These are phyloP conservation scores for Aspergillus homomorphus DNA, from an alignment of 495 filamentous ascomycete species.

Conservation along the genomic window DNA sequence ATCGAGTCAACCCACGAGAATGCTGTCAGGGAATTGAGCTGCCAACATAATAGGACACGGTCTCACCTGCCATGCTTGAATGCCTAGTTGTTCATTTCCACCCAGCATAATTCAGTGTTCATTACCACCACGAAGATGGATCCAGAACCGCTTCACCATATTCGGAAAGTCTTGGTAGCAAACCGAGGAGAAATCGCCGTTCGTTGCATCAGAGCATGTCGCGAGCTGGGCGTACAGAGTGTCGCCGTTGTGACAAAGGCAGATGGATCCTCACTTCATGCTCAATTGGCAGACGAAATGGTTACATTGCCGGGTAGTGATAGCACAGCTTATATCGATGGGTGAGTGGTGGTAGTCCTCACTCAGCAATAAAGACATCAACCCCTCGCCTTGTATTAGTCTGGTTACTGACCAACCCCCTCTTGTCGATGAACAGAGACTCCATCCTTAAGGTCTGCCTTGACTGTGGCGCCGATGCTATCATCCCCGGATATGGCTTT, in stretches of 20 bases:
- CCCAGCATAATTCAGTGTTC: no score
- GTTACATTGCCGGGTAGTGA: slow-evolving; percentile 7
- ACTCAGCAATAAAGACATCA: slow-evolving; percentile 20
- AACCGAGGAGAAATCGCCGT: slow-evolving; percentile 57
- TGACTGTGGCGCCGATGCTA: slow-evolving; percentile 56
- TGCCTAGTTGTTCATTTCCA: no score
- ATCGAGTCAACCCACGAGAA: no score
- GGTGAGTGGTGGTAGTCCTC: no score
- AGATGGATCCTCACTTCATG: slow-evolving; percentile 23
- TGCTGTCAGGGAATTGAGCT: no score
- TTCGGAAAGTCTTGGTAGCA: slow-evolving; percentile 24
- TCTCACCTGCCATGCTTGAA: no score
- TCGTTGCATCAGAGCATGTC: slow-evolving; percentile 36
- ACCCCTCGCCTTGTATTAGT: slow-evolving; percentile 45
- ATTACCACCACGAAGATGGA: no score
- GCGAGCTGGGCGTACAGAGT: slow-evolving; percentile 37
- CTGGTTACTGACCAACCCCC: no score
- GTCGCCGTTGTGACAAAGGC: slow-evolving; percentile 46
- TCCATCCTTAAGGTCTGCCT: neutral
- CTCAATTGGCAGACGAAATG: slow-evolving; percentile 23
- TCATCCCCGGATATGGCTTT: slow-evolving; percentile 59
- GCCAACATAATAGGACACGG: no score
- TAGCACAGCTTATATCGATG: neutral
- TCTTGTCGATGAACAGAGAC: no score
- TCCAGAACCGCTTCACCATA: no score